Base-by-base conservation (phyloP, 805 yeast genomes). In the Zygoascus ofunaensis region DNA sequence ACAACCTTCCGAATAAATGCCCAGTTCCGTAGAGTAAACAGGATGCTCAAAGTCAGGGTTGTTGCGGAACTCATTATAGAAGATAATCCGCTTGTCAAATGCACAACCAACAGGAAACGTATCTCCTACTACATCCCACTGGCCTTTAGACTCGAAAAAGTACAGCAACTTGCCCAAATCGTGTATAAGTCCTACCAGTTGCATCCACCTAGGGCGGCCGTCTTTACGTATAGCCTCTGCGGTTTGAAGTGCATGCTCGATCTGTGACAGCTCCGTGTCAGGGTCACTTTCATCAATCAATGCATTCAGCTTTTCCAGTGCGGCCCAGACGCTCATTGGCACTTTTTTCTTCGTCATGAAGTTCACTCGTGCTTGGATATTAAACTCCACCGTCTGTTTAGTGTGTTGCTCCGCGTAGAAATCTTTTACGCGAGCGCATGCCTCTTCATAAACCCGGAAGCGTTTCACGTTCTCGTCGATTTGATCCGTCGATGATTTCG, bases 81-180 rank as follows among this genome's bases (percentile, higher is more conserved):
- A 74, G 76, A 80, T 79, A 40, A 76, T 78, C 49, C 73, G 71
- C 45, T 72, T 72, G 52, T 76, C 77, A 55, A 70, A 80, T 46
- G 71, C 71, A 58, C 87, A 80, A 2, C 87, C 87, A 19, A 80
- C 84, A 0, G 87, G 84, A 54, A 80, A 80, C 2, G 87, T 80
- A 56, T 80, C 87, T 4, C 87, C 87, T 19, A 80, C 87, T 24
- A 80, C 87, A 56, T 80, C 86, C 87, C 87, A 80, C 58, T 80
- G 87, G 5, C 87, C 87, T 52, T 75, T 69, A 12, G 85, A 79
- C 53, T 79, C 86, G 54, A 74, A 80, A 51, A 80, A 80, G 56
- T 80, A 80, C n/a, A 80, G 65, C 17, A 80, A 66, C 55, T 80
- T 80, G 0, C 87, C 87, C 47, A 80, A 62, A 57, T 80, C 87